Evolutionary conservation across 495 filamentous ascomycete species (phyloP).

Genomic region (Podospora pseudopauciseta): DNA sequence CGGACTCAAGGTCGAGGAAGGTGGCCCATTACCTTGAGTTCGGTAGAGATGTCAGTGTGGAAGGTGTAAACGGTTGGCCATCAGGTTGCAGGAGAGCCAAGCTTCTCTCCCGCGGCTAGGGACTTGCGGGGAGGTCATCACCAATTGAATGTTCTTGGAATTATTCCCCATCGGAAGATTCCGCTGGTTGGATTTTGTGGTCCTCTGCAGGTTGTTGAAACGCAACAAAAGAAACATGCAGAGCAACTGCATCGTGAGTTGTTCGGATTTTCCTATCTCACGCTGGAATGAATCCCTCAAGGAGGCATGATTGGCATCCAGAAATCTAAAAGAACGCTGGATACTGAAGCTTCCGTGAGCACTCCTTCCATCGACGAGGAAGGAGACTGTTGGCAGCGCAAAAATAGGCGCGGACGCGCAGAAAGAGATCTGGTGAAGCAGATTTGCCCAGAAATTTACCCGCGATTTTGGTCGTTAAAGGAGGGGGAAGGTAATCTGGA

Average conservation of each 20-base stretch:
- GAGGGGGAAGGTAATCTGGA: conserved; percentile 3
- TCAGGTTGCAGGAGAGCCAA: background rate
- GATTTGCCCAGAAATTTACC: background rate
- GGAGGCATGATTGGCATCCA: background rate
- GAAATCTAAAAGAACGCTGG: background rate
- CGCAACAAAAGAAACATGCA: background rate
- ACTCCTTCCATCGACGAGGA: too few relatives aligned
- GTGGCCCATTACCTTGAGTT: background rate
- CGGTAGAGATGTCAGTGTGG: background rate
- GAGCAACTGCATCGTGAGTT: background rate
- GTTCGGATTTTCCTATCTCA: background rate
- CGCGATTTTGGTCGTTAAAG: background rate
- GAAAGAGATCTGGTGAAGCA: background rate
- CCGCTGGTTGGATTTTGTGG: background rate
- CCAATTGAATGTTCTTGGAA: background rate
- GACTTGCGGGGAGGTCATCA: background rate
- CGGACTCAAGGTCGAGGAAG: background rate
- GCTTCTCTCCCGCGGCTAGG: background rate
- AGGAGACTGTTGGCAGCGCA: background rate
- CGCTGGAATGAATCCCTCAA: background rate
- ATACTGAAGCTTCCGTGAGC: background rate
- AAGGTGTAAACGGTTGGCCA: background rate
- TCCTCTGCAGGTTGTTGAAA: background rate
- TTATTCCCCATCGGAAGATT: background rate
- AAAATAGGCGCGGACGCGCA: background rate